phyloP scores from a whole-genome alignment of 352 stramenopile genomes.

The Salisapilia sapeloensis region DNA sequence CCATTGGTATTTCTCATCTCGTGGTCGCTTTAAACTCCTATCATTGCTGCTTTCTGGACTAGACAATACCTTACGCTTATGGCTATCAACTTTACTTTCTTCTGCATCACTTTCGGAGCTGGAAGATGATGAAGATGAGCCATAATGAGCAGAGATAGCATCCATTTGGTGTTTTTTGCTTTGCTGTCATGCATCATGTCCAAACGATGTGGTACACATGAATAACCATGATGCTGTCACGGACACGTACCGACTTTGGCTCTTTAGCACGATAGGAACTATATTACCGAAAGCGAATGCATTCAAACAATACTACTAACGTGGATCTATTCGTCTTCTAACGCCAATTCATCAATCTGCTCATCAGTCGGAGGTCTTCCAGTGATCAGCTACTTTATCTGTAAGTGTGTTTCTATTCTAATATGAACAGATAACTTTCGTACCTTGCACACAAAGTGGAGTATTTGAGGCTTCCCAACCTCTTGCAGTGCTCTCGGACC shows the following conservation, averaged over 20 bases:
- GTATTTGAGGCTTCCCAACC: slow-evolving; percentile 74
- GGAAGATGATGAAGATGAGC: background rate
- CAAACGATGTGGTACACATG: slow-evolving; percentile 5
- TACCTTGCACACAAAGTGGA: slow-evolving; percentile 82
- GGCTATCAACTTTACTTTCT: background rate
- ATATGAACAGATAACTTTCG: background rate
- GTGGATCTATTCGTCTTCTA: slow-evolving; percentile 42
- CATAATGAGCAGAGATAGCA: background rate
- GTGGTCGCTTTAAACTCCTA: too few species aligned
- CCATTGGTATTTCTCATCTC: slow-evolving; percentile 15
- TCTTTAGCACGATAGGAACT: too few species aligned
- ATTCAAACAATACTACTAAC: too few species aligned
- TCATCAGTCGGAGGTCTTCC: slow-evolving; percentile 40
- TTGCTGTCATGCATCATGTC: background rate
- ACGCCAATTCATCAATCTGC: slow-evolving; percentile 43
- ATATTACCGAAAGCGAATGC: too few species aligned
- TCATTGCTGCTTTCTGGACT: slow-evolving; percentile 21
- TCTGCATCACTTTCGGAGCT: too few species aligned
- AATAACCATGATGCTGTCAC: too few species aligned
- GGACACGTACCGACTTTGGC: too few species aligned
- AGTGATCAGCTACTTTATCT: slow-evolving; percentile 31
- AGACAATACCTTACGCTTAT: background rate
- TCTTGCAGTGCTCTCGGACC: slow-evolving; percentile 44
- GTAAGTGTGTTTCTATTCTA: background rate
- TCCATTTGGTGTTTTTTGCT: slow-evolving; percentile 3